A percentile compares a stretch with the other conserved stretches of the same genome.
Conservation (phyloP, 225 moss, liverwort and hornwort genomes). For the Climacium dendroides region DNA sequence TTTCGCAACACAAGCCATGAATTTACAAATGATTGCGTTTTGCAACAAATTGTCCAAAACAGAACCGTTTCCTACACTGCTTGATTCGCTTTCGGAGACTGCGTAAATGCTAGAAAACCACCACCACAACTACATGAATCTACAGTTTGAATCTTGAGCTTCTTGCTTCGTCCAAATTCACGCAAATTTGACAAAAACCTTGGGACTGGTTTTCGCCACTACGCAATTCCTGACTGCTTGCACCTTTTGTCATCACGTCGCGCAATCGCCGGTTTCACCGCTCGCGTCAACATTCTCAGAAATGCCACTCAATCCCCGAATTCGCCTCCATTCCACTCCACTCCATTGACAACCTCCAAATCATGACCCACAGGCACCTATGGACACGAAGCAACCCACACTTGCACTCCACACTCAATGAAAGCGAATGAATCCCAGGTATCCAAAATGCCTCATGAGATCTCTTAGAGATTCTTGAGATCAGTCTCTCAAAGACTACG, state of each 20-base stretch:
- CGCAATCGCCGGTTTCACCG: background rate
- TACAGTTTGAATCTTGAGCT: background rate
- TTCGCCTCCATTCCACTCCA: background rate
- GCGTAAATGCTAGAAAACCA: background rate
- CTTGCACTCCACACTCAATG: background rate
- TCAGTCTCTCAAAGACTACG: background rate
- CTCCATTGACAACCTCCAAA: background rate
- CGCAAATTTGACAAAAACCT: background rate
- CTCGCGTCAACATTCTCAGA: background rate
- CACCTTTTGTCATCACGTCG: background rate
- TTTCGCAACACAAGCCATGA: constrained; percentile 18
- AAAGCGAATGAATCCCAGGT: background rate
- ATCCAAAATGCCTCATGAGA: background rate
- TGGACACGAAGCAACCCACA: background rate
- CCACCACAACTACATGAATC: background rate
- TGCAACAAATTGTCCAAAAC: background rate
- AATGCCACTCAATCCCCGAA: background rate
- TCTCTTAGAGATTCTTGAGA: background rate
- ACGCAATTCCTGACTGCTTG: constrained; percentile 6
- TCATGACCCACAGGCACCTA: background rate
- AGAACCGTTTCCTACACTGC: background rate
- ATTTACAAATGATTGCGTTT: background rate
- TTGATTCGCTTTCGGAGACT: background rate
- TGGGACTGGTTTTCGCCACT: background rate
- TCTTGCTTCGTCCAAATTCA: background rate